These are phyloP conservation scores for Rubus idaeus DNA, from an alignment of 306 rosid species.

Conservation along the genomic window DNA sequence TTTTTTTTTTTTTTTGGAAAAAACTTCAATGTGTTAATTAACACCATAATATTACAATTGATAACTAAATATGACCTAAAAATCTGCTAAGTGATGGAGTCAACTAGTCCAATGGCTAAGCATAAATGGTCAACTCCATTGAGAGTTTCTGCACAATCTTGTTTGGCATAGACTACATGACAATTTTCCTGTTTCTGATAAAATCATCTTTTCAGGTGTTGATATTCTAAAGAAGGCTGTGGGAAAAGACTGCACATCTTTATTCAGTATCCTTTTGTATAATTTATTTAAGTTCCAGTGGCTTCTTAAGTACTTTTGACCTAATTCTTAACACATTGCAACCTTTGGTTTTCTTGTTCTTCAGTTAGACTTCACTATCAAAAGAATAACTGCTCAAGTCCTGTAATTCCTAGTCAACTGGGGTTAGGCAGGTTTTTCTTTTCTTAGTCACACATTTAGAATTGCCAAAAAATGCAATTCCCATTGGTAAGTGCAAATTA, in stretches of 20 bases:
- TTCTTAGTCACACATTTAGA: background rate
- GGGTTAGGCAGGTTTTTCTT: background rate
- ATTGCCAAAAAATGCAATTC: background rate
- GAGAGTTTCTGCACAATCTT: background rate
- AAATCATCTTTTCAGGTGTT: slow-evolving; percentile 55
- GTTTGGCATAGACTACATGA: background rate
- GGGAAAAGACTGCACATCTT: slow-evolving; percentile 92
- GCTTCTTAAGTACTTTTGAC: background rate
- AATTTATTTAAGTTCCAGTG: background rate
- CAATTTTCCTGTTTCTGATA: slow-evolving; percentile 16
- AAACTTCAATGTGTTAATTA: background rate
- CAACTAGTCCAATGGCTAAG: background rate
- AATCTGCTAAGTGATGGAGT: background rate
- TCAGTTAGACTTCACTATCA: background rate
- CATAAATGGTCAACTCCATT: background rate
- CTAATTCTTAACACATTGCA: background rate
- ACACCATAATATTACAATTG: background rate
- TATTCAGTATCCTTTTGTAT: slow-evolving; percentile 82
- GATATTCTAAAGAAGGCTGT: slow-evolving; percentile 87
- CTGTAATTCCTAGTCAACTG: background rate
- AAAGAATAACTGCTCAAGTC: background rate
- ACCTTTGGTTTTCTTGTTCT: background rate
- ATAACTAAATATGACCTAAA: background rate
- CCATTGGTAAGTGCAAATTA: background rate
- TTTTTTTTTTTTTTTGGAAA: no score